Evolutionary conservation across 2,329 filamentous ascomycete genomes (phyloP).

Genomic region (Acrocalymma vagum): DNA sequence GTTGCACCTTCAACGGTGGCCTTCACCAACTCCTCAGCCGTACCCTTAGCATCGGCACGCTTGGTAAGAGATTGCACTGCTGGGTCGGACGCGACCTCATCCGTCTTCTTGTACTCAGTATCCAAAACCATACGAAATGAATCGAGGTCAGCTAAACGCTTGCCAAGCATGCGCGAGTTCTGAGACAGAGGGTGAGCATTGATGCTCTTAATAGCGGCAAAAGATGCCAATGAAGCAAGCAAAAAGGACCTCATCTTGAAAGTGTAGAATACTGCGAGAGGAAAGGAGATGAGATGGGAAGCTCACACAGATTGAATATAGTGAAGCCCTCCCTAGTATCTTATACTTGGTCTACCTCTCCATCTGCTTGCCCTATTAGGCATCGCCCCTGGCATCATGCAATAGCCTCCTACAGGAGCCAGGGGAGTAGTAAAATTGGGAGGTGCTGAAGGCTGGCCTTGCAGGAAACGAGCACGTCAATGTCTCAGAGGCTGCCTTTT

Average conservation of each 20-base stretch:
- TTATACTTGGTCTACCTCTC: no score
- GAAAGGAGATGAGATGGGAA: no score
- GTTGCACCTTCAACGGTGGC: slow-evolving; percentile 13
- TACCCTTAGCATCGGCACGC: slow-evolving; percentile 17
- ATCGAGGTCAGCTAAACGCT: slow-evolving; percentile 38
- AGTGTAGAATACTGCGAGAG: no score
- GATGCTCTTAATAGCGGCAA: slow-evolving; percentile 29
- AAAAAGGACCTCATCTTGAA: slow-evolving; percentile 39
- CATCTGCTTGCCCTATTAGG: no score
- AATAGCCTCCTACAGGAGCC: no score
- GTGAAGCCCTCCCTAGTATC: no score
- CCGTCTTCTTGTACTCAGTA: slow-evolving; percentile 31
- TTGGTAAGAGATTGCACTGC: slow-evolving; percentile 13
- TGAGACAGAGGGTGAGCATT: slow-evolving; percentile 32
- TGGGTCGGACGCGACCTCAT: slow-evolving; percentile 15
- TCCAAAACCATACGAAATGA: slow-evolving; percentile 38
- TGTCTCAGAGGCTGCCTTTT: no score
- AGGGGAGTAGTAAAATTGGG: no score
- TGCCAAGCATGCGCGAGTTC: slow-evolving; percentile 21
- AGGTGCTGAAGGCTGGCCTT: no score
- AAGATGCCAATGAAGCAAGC: slow-evolving; percentile 37
- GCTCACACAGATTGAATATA: no score
- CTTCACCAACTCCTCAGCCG: slow-evolving; percentile 13
- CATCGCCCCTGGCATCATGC: no score
- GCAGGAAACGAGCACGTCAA: no score